Conservation (phyloP, 179 eudicot genomes). For the Beta lomatogona region DNA sequence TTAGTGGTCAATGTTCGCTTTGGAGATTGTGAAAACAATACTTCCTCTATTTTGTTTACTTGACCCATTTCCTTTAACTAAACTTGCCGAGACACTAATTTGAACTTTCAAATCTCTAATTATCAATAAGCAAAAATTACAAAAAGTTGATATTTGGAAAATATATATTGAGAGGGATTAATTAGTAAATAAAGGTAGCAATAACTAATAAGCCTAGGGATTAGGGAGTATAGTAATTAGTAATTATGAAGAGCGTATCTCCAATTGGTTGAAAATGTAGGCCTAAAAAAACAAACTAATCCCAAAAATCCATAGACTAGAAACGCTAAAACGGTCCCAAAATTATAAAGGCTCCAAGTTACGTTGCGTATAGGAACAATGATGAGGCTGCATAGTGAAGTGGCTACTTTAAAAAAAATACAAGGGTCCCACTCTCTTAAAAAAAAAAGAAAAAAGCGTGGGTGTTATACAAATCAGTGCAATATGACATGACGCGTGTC, state of each 20-base stretch:
- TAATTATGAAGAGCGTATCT: background rate
- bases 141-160: no score
- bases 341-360: conserved; percentile 9
- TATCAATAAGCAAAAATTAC: no score
- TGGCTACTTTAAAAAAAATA: background rate
- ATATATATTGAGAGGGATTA: no score
- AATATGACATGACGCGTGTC: conserved; percentile 41
- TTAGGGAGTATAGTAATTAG: background rate
- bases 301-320: conserved; percentile 9
- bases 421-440: background rate
- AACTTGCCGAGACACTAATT: no score
- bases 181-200: background rate
- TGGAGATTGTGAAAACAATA: no score
- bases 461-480: conserved; percentile 33
- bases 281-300: background rate
- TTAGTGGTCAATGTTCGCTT: no score
- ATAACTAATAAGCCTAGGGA: background rate
- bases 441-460: conserved; percentile 10
- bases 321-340: conserved; percentile 4
- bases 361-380: conserved; percentile 24
- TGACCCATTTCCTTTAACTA: no score
- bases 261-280: background rate
- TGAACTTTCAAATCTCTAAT: no score
- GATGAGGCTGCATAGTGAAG: conserved; percentile 22
- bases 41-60: no score